A percentile compares a stretch with the other conserved stretches of the same genome.
phyloP scores from a whole-genome alignment of 371 early-diverging fungal species.

The Choanephora cucurbitarum region DNA sequence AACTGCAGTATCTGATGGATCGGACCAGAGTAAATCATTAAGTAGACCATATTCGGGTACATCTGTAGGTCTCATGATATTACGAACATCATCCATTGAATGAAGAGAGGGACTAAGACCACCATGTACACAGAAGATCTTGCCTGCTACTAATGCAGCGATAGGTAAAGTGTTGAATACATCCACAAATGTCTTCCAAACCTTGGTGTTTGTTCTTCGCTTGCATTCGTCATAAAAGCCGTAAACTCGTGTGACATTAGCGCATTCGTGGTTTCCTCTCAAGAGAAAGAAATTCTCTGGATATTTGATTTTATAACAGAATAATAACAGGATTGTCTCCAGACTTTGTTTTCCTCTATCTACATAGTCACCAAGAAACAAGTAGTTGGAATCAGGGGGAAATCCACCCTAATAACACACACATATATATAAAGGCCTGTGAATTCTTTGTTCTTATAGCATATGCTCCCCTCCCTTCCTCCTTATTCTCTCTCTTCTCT shows the following conservation, averaged over 20 bases:
- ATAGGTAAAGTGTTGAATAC: conserved; percentile 98
- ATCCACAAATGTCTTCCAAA: conserved; percentile 98
- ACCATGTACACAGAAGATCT: conserved; percentile 98
- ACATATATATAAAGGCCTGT: too few relatives aligned
- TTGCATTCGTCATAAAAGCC: conserved; percentile 99
- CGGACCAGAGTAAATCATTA: conserved; percentile 91
- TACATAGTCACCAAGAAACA: conserved; percentile 97
- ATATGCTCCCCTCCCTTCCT: conserved; percentile 71
- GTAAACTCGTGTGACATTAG: conserved; percentile 95
- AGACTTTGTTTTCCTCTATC: conserved; percentile 94
- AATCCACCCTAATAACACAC: conserved; percentile 68
- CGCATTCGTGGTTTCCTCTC: conserved; percentile 98
- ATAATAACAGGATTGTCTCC: conserved; percentile 91
- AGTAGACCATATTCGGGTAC: conserved; percentile 94
- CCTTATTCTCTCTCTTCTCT: conserved; percentile 60
- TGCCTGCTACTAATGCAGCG: conserved; percentile 94
- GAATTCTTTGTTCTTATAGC: not conserved
- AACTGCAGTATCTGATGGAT: conserved; percentile 73
- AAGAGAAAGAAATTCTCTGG: conserved; percentile 95
- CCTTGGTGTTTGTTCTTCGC: conserved; percentile 89
- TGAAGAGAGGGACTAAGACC: conserved; percentile 88
- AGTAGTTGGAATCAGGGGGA: conserved; percentile 84
- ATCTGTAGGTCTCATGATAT: conserved; percentile 91
- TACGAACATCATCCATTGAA: conserved; percentile 93
- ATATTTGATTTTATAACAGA: conserved; percentile 96